Base-by-base conservation (phyloP, 2,329 filamentous ascomycete species). In the Fusarium nelsonii region DNA sequence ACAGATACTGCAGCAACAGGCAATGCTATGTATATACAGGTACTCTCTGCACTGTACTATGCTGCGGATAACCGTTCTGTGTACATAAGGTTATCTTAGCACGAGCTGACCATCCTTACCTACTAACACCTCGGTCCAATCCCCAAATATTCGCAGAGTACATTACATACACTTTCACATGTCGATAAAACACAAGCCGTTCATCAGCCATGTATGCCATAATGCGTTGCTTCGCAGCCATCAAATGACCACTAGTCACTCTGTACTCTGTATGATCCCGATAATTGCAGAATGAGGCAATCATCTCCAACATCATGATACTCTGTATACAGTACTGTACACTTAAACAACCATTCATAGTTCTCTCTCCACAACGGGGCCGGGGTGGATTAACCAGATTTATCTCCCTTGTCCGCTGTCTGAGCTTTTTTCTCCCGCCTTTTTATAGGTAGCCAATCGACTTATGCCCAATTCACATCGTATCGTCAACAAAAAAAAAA, bases 31-130 rank as follows among this genome's bases (percentile, higher is more conserved):
- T 15, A 49, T 45, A 49, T 39, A 52, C 41, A 56, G 30, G 65
- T 69, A 58, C 66, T 18, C 34, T 61, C 44, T 44, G 34, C 8
- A 7, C 18, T 37, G 18, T 20, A 43, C 30, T 43, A 16, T 32
- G n/a, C 20, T 54, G 16, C 37, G 58, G 44, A 57, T 51, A 14
- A 20, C 43, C 34, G 41, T 58, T 55, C 61, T 46, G 39, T 52
- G 23, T 34, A 63, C 66, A 46, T 63, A 70, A 69, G 65, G 62
- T 70, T 69, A 69, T 69, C 66, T 69, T 70, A 69, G 66, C 66
- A 69, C 66, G 32, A 61, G 57, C 28, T 34, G 57, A n/a, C 23
- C 28, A 34, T 59, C 51, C 43, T 37, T 18, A 51, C n/a, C n/a
- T n/a, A n/a, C n/a, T n/a, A n/a, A n/a, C 48, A 40, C 66, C 66